Conservation (phyloP, 2,329 filamentous ascomycete genomes). For the Fusarium duplospermum region DNA sequence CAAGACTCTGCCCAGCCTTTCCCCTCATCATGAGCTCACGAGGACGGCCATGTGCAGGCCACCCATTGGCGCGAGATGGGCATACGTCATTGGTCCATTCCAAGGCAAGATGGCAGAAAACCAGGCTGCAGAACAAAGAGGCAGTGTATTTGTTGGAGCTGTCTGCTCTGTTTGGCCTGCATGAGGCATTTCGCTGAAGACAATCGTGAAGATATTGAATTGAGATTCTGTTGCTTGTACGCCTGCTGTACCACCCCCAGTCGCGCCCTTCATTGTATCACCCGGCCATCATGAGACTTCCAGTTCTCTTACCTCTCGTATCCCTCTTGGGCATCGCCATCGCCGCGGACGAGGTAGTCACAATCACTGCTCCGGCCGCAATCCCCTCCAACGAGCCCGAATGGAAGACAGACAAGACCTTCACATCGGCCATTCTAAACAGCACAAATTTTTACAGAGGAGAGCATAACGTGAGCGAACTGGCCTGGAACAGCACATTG, state of each 20-base stretch:
- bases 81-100: constrained; percentile 39
- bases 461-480: constrained; percentile 68
- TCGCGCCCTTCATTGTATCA: not conserved
- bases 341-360: constrained; percentile 43
- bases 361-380: constrained; percentile 48
- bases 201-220: not conserved
- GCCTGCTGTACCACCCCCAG: constrained; percentile 1
- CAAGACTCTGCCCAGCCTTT: constrained; percentile 23
- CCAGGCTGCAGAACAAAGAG: constrained; percentile 27
- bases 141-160: constrained; percentile 4
- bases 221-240: not conserved
- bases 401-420: constrained; percentile 48
- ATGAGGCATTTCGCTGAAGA: not conserved
- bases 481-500: constrained; percentile 75
- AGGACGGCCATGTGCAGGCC: constrained; percentile 30
- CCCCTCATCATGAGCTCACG: constrained; percentile 17
- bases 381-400: constrained; percentile 52
- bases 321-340: constrained; percentile 21
- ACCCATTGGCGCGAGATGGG: constrained; percentile 24
- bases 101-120: constrained; percentile 31
- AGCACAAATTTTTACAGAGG: constrained; percentile 74
- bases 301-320: constrained; percentile 17
- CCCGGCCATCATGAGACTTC: constrained; percentile 27
- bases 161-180: not conserved
- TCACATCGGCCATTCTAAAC: constrained; percentile 69